A percentile compares a stretch with the other conserved stretches of the same genome.
Conservation (phyloP, 1,284 basidiomycete genomes). For the Hypsizygus ulmarius region DNA sequence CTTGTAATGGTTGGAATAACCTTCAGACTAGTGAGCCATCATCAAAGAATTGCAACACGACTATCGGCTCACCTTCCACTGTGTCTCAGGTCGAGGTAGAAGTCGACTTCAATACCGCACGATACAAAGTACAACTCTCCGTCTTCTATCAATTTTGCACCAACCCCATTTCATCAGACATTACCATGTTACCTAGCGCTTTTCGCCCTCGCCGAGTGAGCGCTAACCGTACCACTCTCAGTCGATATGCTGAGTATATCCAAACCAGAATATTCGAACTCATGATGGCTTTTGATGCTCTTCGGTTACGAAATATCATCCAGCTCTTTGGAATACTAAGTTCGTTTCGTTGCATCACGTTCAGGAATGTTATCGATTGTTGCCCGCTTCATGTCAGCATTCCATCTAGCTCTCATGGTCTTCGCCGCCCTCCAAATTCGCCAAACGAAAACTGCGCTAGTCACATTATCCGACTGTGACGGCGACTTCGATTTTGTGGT, state of each 20-base stretch:
- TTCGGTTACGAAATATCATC: conserved; percentile 71
- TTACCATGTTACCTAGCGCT: conserved; percentile 79
- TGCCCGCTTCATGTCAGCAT: conserved; percentile 42
- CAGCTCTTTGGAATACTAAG: conserved; percentile 72
- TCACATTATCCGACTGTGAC: conserved; percentile 30
- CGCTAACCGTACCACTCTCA: conserved; percentile 8
- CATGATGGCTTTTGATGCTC: conserved; percentile 71
- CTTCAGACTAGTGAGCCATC: conserved; percentile 44
- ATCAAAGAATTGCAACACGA: conserved; percentile 2
- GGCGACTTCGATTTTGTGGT: conserved; percentile 27
- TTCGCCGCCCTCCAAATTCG: conserved; percentile 73
- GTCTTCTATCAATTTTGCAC: conserved; percentile 1
- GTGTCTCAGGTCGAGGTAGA: conserved; percentile 49
- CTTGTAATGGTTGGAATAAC: conserved; percentile 53
- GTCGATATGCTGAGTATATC: not conserved
- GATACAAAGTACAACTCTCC: conserved; percentile 50
- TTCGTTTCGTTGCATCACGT: conserved; percentile 31
- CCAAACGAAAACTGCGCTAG: conserved; percentile 63
- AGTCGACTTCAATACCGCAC: conserved; percentile 39
- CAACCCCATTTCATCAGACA: conserved; percentile 47
- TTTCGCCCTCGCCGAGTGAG: conserved; percentile 77
- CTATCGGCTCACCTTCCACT: conserved; percentile 1
- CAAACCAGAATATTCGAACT: conserved; percentile 65
- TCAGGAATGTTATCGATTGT: not conserved
- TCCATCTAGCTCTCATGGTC: conserved; percentile 70